phyloP scores from a whole-genome alignment of 2,329 filamentous ascomycete species.

The Fusarium gaditjirri region DNA sequence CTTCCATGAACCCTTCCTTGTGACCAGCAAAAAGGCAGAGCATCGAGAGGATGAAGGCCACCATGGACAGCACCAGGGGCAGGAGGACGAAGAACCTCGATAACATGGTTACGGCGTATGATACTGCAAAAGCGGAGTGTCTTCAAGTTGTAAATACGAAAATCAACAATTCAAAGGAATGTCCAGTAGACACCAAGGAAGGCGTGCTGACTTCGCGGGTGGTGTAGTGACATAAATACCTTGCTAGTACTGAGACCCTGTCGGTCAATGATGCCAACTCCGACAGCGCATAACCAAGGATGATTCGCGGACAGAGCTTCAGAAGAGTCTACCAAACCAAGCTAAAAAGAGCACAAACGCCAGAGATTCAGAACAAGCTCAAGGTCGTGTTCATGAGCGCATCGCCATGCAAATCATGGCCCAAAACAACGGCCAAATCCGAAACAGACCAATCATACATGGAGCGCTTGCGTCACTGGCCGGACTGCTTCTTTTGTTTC shows the following conservation, averaged over 20 bases:
- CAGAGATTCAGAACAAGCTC: slow-evolving; percentile 26
- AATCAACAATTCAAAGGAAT: slow-evolving; percentile 14
- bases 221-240: slow-evolving; percentile 29
- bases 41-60: slow-evolving; percentile 53
- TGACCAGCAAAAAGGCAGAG: slow-evolving; percentile 55
- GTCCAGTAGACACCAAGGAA: slow-evolving; percentile 7
- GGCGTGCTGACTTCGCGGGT: slow-evolving; percentile 5
- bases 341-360: slow-evolving; percentile 8
- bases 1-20: slow-evolving; percentile 56
- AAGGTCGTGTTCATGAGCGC: slow-evolving; percentile 26
- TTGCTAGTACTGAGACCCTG: slow-evolving; percentile 4
- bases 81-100: slow-evolving; percentile 49
- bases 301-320: slow-evolving; percentile 20
- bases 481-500: slow-evolving; percentile 6
- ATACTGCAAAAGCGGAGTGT: slow-evolving; percentile 1
- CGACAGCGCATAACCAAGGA: slow-evolving; percentile 8
- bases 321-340: neutral
- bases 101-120: slow-evolving; percentile 29
- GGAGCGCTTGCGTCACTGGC: slow-evolving; percentile 36
- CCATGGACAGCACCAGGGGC: slow-evolving; percentile 52
- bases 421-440: slow-evolving; percentile 26
- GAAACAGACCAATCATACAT: slow-evolving; percentile 12
- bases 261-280: slow-evolving; percentile 27
- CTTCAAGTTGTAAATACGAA: neutral
- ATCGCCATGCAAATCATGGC: slow-evolving; percentile 40